A percentile compares a stretch with the other conserved stretches of the same genome.
Evolutionary conservation across 108 stramenopile genomes (phyloP).

Genomic region (Fistulifera pelliculosa): DNA sequence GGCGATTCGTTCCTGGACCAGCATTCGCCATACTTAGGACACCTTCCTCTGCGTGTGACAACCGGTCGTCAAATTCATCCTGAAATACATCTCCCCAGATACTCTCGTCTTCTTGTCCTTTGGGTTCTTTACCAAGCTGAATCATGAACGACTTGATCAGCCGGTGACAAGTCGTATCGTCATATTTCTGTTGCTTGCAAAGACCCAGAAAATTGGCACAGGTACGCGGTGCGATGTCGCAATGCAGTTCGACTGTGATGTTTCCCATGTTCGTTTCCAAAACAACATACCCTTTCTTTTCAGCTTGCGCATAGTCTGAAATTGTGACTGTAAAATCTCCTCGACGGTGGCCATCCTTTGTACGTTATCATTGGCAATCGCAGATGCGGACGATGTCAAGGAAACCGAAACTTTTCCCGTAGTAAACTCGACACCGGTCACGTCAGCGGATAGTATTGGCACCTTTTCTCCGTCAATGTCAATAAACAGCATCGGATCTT

Average conservation of each 20-base stretch:
- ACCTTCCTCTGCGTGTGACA: conserved; percentile 62
- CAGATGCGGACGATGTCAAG: conserved; percentile 62
- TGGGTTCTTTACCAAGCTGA: conserved; percentile 85
- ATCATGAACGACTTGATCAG: conserved; percentile 87
- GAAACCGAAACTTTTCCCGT: conserved; percentile 64
- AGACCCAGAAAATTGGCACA: conserved; percentile 89
- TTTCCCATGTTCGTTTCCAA: conserved; percentile 78
- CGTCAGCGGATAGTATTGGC: conserved; percentile 51
- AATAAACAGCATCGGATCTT: neutral
- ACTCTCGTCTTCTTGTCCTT: conserved; percentile 55
- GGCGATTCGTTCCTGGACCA: conserved; percentile 80
- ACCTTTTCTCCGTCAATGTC: conserved; percentile 14
- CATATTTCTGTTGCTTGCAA: conserved; percentile 74
- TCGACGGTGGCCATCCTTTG: conserved; percentile 74
- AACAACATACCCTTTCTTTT: conserved; percentile 88
- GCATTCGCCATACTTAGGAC: conserved; percentile 93
- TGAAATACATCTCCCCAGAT: conserved; percentile 67
- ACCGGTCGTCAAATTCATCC: conserved; percentile 92
- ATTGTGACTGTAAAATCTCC: conserved; percentile 79
- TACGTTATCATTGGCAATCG: conserved; percentile 34
- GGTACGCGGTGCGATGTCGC: conserved; percentile 85
- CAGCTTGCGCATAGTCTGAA: conserved; percentile 43
- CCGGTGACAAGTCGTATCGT: conserved; percentile 87
- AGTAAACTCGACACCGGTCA: conserved; percentile 51
- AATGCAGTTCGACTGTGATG: conserved; percentile 87